A percentile compares a stretch with the other conserved stretches of the same genome.
Evolutionary conservation across 1,139 yeast species (phyloP).

Genomic region (Taphrina sp.): DNA sequence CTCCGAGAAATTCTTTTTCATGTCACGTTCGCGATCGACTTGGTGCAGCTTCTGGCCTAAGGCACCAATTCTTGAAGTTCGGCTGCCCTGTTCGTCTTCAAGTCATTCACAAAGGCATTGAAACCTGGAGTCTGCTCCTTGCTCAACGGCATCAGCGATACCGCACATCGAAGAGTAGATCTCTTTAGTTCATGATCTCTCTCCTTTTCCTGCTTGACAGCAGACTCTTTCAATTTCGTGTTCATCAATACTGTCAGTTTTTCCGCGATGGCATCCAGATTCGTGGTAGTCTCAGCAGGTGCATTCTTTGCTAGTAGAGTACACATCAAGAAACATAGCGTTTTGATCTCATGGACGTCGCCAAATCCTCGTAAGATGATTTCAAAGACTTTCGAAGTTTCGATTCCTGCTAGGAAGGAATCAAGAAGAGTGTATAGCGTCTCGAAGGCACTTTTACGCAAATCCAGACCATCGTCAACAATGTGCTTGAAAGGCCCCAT

Average conservation of each 20-base stretch:
- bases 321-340: constrained; percentile 48
- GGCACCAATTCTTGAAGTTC: too few relatives aligned
- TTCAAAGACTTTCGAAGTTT: constrained; percentile 41
- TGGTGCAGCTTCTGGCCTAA: too few relatives aligned
- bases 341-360: constrained; percentile 51
- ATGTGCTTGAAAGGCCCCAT: constrained; percentile 89
- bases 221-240: constrained; percentile 50
- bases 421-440: constrained; percentile 57
- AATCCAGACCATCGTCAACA: constrained; percentile 73
- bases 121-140: constrained; percentile 20
- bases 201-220: constrained; percentile 55
- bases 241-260: constrained; percentile 45
- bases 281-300: constrained; percentile 32
- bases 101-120: constrained; percentile 12
- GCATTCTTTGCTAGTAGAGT: constrained; percentile 44
- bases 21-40: too few relatives aligned
- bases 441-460: constrained; percentile 73
- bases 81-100: constrained; percentile 4
- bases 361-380: constrained; percentile 47
- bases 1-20: too few relatives aligned
- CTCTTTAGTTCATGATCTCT: constrained; percentile 46
- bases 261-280: constrained; percentile 42
- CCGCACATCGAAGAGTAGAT: constrained; percentile 33
- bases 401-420: constrained; percentile 38
- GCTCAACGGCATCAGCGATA: constrained; percentile 1